These are phyloP conservation scores for Lophiostoma macrostomum DNA, from an alignment of 495 filamentous ascomycete species.

Conservation along the genomic window DNA sequence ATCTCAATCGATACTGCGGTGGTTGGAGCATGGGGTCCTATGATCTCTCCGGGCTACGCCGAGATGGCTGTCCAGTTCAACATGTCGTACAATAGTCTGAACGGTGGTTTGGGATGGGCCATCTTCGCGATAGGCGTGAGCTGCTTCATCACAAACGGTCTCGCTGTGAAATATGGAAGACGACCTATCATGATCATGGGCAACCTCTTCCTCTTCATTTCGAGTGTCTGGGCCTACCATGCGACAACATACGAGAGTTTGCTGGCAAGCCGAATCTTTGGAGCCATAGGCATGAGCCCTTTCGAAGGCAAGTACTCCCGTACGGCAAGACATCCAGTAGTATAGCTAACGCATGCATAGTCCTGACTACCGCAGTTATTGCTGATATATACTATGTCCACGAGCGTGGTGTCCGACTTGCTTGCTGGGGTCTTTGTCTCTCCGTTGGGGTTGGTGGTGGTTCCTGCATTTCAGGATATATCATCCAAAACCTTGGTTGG, in stretches of 20 bases:
- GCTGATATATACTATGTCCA: conserved; percentile 35
- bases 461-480: conserved; percentile 25
- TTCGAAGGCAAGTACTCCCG: conserved; percentile 12
- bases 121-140: conserved; percentile 24
- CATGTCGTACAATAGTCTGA: conserved; percentile 40
- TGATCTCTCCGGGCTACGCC: conserved; percentile 45
- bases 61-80: conserved; percentile 42
- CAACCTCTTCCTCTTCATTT: conserved; percentile 30
- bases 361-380: conserved; percentile 19
- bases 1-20: conserved; percentile 43
- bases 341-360: background rate
- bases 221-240: conserved; percentile 24
- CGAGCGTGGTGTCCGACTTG: conserved; percentile 35
- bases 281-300: conserved; percentile 36
- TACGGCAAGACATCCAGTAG: background rate
- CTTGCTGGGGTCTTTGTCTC: conserved; percentile 43
- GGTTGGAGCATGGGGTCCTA: conserved; percentile 40
- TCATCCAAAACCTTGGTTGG: conserved; percentile 29
- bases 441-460: conserved; percentile 43
- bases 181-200: conserved; percentile 26
- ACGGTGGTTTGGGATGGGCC: conserved; percentile 35
- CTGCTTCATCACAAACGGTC: conserved; percentile 22
- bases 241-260: conserved; percentile 31
- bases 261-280: conserved; percentile 35
- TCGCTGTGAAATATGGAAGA: conserved; percentile 25